Evolutionary conservation across 129 eudicot genomes (phyloP).

Genomic region (Tagetes patula): DNA sequence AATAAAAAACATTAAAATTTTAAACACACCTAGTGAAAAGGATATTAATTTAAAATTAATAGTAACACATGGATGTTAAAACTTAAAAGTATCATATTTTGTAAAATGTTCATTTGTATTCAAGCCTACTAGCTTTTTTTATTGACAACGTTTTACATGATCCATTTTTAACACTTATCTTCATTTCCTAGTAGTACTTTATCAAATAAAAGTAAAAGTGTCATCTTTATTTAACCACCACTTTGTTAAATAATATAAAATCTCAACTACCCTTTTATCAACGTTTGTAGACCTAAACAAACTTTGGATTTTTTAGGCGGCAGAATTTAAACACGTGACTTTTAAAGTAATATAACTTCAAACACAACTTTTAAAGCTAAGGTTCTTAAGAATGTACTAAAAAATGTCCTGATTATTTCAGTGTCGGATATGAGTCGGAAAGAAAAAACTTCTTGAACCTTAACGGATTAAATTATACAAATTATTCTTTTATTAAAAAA

Average conservation of each 20-base stretch:
- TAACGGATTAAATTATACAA: too few relatives aligned
- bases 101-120: too few relatives aligned
- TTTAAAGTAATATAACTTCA: too few relatives aligned
- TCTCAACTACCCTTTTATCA: neutral
- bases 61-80: neutral
- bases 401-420: too few relatives aligned
- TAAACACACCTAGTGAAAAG: neutral
- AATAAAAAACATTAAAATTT: neutral
- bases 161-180: neutral
- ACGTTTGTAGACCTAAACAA: neutral
- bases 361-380: too few relatives aligned
- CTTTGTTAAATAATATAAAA: slow-evolving; percentile 11
- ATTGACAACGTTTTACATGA: neutral
- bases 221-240: neutral
- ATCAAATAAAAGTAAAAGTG: neutral
- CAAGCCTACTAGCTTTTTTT: neutral
- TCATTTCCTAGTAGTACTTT: neutral
- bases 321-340: too few relatives aligned
- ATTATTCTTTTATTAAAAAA: too few relatives aligned
- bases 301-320: neutral
- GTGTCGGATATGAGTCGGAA: too few relatives aligned
- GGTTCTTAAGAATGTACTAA: too few relatives aligned
- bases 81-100: too few relatives aligned
- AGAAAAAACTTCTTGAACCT: too few relatives aligned
- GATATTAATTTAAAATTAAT: neutral